Evolutionary conservation across 2,329 filamentous ascomycete genomes (phyloP).

Genomic region (Alternaria hordeiaustralica): DNA sequence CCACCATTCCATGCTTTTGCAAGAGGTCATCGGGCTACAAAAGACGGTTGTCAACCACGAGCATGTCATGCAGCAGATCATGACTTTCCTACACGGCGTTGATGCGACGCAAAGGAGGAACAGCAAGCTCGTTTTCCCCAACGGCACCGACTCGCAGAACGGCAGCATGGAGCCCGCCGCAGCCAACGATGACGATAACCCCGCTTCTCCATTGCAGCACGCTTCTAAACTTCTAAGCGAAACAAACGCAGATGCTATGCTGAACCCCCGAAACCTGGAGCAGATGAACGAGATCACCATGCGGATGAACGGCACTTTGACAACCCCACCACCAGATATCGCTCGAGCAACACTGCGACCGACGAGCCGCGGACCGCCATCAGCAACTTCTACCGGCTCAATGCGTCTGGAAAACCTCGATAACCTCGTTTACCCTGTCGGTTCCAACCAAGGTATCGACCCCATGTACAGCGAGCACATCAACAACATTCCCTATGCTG

Average conservation of each 20-base stretch:
- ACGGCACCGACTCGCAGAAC: conserved; percentile 48
- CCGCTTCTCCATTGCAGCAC: conserved; percentile 71
- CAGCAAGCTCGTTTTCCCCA: conserved; percentile 56
- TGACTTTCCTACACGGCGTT: conserved; percentile 70
- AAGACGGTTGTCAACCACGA: conserved; percentile 77
- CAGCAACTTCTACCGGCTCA: conserved; percentile 58
- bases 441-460: conserved; percentile 89
- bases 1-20: conserved; percentile 68
- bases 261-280: conserved; percentile 69
- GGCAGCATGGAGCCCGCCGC: conserved; percentile 53
- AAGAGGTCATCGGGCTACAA: conserved; percentile 69
- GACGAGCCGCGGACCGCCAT: conserved; percentile 53
- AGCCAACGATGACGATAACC: conserved; percentile 64
- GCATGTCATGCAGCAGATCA: conserved; percentile 73
- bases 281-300: conserved; percentile 67
- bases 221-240: conserved; percentile 71
- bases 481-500: conserved; percentile 87
- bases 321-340: conserved; percentile 64
- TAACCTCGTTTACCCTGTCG: conserved; percentile 86
- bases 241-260: conserved; percentile 68
- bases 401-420: conserved; percentile 67
- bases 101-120: conserved; percentile 70
- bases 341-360: conserved; percentile 56
- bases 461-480: conserved; percentile 95
- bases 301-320: conserved; percentile 61